phyloP scores from a whole-genome alignment of 2,329 filamentous ascomycete species.

The Camillea tinctor region DNA sequence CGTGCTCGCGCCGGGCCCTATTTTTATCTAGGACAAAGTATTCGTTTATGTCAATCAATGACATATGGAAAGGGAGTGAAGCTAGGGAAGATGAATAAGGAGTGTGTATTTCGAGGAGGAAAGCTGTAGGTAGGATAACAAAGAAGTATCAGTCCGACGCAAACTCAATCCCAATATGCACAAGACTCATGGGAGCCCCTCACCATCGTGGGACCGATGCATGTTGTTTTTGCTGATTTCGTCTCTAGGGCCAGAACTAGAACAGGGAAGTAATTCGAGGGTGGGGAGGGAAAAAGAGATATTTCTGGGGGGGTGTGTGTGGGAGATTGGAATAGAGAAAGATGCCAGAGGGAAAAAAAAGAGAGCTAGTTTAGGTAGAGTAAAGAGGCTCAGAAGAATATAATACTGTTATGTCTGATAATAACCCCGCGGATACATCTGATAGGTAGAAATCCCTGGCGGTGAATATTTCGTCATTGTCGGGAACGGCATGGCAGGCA shows the following conservation, averaged over 20 bases:
- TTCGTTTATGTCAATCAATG: constrained; percentile 4
- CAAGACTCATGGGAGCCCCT: neutral
- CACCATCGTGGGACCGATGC: neutral
- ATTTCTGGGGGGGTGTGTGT: neutral
- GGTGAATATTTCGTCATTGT: neutral
- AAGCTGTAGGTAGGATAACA: neutral
- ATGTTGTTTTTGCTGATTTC: neutral
- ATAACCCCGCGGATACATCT: neutral
- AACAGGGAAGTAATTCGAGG: neutral
- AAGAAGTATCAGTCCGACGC: neutral
- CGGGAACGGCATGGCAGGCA: neutral
- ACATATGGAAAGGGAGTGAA: constrained; percentile 2
- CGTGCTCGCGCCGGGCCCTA: neutral
- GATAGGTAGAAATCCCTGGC: neutral
- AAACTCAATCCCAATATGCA: neutral
- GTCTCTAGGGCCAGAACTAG: neutral
- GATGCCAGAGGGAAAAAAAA: neutral
- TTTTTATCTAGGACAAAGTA: neutral
- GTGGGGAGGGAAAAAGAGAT: neutral
- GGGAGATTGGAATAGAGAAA: too few species aligned
- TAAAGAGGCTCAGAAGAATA: neutral
- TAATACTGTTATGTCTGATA: neutral
- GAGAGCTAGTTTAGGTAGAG: too few species aligned
- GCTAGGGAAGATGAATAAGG: neutral
- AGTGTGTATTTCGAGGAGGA: neutral